Conservation (phyloP, 2,329 filamentous ascomycete genomes). For the Neofusicoccum sp. region DNA sequence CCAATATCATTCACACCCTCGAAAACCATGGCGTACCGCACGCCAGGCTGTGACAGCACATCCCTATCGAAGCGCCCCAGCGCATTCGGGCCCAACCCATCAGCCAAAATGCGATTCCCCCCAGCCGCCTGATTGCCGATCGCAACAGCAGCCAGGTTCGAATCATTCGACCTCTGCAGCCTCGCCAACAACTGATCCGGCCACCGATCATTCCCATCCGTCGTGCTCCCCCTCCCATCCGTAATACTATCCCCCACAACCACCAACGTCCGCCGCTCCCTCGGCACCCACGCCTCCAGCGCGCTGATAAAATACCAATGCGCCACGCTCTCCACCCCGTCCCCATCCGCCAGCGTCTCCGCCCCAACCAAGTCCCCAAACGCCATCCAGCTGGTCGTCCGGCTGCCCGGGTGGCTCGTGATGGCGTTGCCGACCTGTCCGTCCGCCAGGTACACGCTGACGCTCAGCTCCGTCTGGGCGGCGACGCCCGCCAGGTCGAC, state of each 20-base stretch:
- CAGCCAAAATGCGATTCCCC: slow-evolving; percentile 60
- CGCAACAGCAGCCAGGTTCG: slow-evolving; percentile 49
- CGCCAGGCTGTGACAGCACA: slow-evolving; percentile 57
- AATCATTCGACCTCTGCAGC: slow-evolving; percentile 37
- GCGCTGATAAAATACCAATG: slow-evolving; percentile 56
- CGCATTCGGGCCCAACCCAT: slow-evolving; percentile 62
- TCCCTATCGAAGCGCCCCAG: slow-evolving; percentile 63
- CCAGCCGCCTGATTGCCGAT: slow-evolving; percentile 66
- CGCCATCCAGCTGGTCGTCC: slow-evolving; percentile 61
- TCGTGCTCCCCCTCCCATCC: slow-evolving; percentile 61
- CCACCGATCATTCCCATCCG: slow-evolving; percentile 57
- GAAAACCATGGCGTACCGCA: slow-evolving; percentile 63
- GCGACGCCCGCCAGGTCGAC: neutral
- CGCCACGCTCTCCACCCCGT: slow-evolving; percentile 36
- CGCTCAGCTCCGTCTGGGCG: slow-evolving; percentile 42
- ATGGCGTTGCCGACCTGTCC: slow-evolving; percentile 59
- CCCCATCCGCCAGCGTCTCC: slow-evolving; percentile 45
- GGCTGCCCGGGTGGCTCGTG: slow-evolving; percentile 64
- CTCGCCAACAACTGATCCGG: slow-evolving; percentile 26
- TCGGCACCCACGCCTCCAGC: slow-evolving; percentile 55
- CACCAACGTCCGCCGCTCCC: slow-evolving; percentile 45
- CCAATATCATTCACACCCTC: slow-evolving; percentile 71
- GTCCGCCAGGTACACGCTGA: slow-evolving; percentile 57
- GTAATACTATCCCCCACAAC: slow-evolving; percentile 66
- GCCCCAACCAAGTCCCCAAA: slow-evolving; percentile 56